Evolutionary conservation across 1,284 basidiomycete genomes (phyloP).

Genomic region (Retiboletus flavoniger): DNA sequence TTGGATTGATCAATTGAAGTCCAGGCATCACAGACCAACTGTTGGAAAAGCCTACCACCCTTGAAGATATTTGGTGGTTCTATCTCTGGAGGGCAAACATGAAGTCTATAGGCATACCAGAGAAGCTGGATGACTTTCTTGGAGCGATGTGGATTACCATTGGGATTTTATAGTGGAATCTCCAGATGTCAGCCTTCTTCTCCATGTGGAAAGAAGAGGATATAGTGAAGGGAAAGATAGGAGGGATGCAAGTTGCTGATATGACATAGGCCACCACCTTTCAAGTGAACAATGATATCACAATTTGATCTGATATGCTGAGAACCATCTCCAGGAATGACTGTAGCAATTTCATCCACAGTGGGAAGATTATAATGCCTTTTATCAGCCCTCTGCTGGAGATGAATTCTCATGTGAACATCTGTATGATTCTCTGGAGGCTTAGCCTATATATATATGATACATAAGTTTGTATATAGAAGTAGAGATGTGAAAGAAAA

Average conservation of each 20-base stretch:
- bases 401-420: too few relatives aligned
- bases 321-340: conserved; percentile 28
- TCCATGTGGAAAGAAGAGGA: conserved; percentile 42
- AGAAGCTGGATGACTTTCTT: conserved; percentile 15
- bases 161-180: conserved; percentile 13
- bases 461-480: neutral
- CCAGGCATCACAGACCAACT: too few relatives aligned
- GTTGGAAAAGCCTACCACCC: too few relatives aligned
- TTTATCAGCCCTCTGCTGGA: too few relatives aligned
- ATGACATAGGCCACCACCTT: too few relatives aligned
- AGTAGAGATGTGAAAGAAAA: neutral
- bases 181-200: conserved; percentile 41
- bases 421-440: conserved; percentile 9
- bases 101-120: neutral
- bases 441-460: neutral
- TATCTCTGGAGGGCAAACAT: too few relatives aligned
- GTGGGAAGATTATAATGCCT: conserved; percentile 30
- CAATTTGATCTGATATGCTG: neutral
- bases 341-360: conserved; percentile 29
- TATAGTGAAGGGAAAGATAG: conserved; percentile 41
- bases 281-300: too few relatives aligned
- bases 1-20: too few relatives aligned
- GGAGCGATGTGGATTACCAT: neutral
- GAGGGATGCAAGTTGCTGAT: conserved; percentile 38
- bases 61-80: too few relatives aligned